A percentile compares a stretch with the other conserved stretches of the same genome.
phyloP scores from a whole-genome alignment of 441 rosid species.

The Gossypium schwendimanii region DNA sequence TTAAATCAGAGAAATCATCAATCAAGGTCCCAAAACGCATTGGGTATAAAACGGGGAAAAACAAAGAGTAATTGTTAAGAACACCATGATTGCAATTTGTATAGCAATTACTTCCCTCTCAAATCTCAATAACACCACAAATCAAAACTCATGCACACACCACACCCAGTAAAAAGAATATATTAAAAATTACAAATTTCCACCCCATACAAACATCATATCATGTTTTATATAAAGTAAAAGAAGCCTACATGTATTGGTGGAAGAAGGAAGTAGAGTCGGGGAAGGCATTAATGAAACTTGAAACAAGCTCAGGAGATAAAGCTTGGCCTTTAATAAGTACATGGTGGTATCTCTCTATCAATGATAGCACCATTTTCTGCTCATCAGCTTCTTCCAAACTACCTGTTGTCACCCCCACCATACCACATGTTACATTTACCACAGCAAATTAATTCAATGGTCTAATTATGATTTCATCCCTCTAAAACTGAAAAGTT shows the following conservation, averaged over 20 bases:
- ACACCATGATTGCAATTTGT: background rate
- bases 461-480: no score
- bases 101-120: background rate
- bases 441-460: background rate
- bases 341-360: slow-evolving; percentile 40
- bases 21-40: background rate
- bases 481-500: no score
- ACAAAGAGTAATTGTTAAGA: background rate
- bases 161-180: background rate
- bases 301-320: slow-evolving; percentile 35
- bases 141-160: background rate
- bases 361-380: slow-evolving; percentile 36
- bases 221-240: background rate
- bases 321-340: slow-evolving; percentile 31
- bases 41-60: background rate
- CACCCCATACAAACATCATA: background rate
- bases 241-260: slow-evolving; percentile 3
- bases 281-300: slow-evolving; percentile 45
- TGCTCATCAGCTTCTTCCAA: slow-evolving; percentile 45
- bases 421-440: background rate
- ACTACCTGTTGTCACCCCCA: slow-evolving; percentile 34
- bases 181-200: background rate
- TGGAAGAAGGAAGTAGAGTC: slow-evolving; percentile 29
- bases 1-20: background rate
- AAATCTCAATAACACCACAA: background rate